Conservation (phyloP, 257 asterid genomes). For the Solanum neorickii region DNA sequence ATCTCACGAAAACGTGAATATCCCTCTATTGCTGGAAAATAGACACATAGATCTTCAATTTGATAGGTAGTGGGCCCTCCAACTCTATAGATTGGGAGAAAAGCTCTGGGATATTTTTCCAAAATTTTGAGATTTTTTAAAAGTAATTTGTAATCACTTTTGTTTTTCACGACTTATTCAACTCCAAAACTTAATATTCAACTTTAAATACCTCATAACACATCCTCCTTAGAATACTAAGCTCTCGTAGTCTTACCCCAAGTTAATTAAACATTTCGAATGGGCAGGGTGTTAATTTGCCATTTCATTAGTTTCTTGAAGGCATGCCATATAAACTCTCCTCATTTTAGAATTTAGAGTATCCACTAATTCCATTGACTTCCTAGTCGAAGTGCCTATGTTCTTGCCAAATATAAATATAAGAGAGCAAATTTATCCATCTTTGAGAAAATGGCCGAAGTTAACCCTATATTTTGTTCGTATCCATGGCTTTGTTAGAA, state of each 20-base stretch:
- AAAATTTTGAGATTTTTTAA: background rate
- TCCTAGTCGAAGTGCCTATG: background rate
- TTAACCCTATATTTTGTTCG: background rate
- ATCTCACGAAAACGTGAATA: background rate
- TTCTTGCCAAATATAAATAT: background rate
- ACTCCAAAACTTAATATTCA: background rate
- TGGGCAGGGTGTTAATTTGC: background rate
- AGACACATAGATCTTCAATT: background rate
- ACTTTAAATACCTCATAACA: background rate
- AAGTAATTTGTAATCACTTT: background rate
- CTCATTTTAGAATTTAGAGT: background rate
- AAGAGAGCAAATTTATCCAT: background rate
- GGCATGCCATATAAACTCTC: background rate
- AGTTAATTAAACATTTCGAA: background rate
- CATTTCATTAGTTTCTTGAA: background rate
- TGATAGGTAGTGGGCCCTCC: background rate
- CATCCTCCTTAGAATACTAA: background rate
- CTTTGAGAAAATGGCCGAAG: background rate
- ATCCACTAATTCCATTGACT: background rate
- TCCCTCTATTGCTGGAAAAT: background rate
- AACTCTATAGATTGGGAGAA: background rate
- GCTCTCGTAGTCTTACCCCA: background rate
- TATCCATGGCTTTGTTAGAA: background rate
- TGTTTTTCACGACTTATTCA: background rate
- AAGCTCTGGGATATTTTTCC: background rate